Evolutionary conservation across 2,329 filamentous ascomycete genomes (phyloP).

Genomic region (Aureobasidium sp.): DNA sequence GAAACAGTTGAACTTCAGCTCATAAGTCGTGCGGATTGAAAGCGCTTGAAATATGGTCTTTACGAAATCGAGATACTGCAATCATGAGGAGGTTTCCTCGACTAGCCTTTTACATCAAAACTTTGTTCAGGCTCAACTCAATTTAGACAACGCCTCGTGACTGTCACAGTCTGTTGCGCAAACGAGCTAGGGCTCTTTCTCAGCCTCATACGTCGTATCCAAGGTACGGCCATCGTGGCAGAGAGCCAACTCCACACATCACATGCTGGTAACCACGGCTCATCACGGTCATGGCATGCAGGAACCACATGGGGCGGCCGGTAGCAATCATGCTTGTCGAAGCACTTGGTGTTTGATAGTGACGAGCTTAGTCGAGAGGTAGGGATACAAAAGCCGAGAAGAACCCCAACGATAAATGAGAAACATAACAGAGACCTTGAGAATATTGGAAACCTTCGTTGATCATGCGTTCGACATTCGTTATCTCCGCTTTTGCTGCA

Average conservation of each 20-base stretch:
- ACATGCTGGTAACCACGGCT: constrained; percentile 7
- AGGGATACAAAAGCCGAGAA: constrained; percentile 6
- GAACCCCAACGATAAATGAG: background rate
- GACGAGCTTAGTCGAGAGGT: background rate
- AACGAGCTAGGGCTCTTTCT: background rate
- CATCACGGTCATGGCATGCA: background rate
- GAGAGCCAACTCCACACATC: background rate
- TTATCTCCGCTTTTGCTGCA: background rate
- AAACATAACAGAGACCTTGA: constrained; percentile 4
- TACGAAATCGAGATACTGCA: background rate
- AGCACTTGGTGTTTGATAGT: background rate
- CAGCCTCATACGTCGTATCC: constrained; percentile 10
- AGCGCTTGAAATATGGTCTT: background rate
- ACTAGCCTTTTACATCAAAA: background rate
- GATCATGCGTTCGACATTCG: background rate
- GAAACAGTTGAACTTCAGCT: constrained; percentile 10
- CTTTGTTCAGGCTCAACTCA: background rate
- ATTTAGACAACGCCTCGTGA: background rate
- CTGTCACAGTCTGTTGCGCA: background rate
- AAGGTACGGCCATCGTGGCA: background rate
- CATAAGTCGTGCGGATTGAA: background rate
- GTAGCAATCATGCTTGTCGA: background rate
- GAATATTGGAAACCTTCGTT: background rate
- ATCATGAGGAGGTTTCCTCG: background rate
- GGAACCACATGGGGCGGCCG: background rate